These are phyloP conservation scores for Pyrrhoderma noxium DNA, from an alignment of 1,284 basidiomycete species.

Conservation along the genomic window DNA sequence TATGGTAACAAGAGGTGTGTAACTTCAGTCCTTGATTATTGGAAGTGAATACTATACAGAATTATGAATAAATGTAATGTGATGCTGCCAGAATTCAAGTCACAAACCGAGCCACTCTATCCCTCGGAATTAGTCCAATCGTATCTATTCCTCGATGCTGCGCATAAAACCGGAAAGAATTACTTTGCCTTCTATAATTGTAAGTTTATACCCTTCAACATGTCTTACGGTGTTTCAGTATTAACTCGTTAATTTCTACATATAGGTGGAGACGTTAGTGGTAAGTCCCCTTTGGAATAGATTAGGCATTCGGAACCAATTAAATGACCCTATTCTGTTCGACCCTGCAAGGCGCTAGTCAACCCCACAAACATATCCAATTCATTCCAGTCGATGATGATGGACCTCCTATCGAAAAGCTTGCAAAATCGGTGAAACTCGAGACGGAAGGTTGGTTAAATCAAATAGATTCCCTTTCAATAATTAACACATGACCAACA, in stretches of 20 bases:
- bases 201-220: no score
- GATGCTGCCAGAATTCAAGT: conserved; percentile 49
- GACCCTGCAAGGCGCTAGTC: conserved; percentile 82
- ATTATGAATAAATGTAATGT: background rate
- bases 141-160: conserved; percentile 65
- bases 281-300: conserved; percentile 1
- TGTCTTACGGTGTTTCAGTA: no score
- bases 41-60: no score
- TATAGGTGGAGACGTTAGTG: conserved; percentile 11
- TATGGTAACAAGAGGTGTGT: conserved; percentile 67
- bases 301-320: background rate
- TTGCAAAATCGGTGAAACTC: conserved; percentile 51
- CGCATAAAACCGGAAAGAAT: conserved; percentile 46
- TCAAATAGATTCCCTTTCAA: conserved; percentile 16
- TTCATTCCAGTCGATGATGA: conserved; percentile 60
- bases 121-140: conserved; percentile 71
- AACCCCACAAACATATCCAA: conserved; percentile 83
- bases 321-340: conserved; percentile 27
- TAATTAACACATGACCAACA: no score
- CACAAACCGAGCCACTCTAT: conserved; percentile 71
- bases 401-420: conserved; percentile 67
- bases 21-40: conserved; percentile 20
- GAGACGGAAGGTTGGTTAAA: conserved; percentile 49
- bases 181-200: conserved; percentile 86
- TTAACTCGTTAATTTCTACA: background rate